A percentile compares a stretch with the other conserved stretches of the same genome.
Evolutionary conservation across 345 rosid species (phyloP).

Genomic region (Eucalyptus urophylla): DNA sequence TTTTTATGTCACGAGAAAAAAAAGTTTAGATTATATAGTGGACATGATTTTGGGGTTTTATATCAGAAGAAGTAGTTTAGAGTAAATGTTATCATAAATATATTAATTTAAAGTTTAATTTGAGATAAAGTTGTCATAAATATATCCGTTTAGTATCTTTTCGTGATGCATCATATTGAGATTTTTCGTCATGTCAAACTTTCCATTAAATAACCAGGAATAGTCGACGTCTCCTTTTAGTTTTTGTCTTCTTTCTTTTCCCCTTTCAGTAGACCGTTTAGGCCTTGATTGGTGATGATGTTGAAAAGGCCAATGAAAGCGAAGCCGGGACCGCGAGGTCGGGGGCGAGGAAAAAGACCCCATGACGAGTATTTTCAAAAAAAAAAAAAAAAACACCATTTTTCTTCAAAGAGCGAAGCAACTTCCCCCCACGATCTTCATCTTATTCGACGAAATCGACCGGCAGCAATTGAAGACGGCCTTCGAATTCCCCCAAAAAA

Average conservation of each 20-base stretch:
- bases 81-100: too few relatives aligned
- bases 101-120: too few relatives aligned
- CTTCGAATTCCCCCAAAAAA: neutral
- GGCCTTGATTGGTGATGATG: neutral
- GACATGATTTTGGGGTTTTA: too few relatives aligned
- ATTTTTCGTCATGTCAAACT: too few relatives aligned
- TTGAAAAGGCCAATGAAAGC: neutral
- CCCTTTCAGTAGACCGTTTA: neutral
- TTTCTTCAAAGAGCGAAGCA: neutral
- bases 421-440: neutral
- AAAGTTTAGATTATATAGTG: neutral
- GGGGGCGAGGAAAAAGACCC: neutral
- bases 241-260: neutral
- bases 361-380: neutral
- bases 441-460: neutral
- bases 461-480: neutral
- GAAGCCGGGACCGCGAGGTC: neutral
- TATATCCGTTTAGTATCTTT: too few relatives aligned
- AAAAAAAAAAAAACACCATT: neutral
- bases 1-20: too few relatives aligned
- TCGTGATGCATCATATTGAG: too few relatives aligned
- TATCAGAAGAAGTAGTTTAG: accelerated
- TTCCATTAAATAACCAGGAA: neutral
- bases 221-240: neutral
- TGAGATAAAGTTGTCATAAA: accelerated